A percentile compares a stretch with the other conserved stretches of the same genome.
phyloP scores from a whole-genome alignment of 2,329 filamentous ascomycete species.

The Trichoderma guizhouense region DNA sequence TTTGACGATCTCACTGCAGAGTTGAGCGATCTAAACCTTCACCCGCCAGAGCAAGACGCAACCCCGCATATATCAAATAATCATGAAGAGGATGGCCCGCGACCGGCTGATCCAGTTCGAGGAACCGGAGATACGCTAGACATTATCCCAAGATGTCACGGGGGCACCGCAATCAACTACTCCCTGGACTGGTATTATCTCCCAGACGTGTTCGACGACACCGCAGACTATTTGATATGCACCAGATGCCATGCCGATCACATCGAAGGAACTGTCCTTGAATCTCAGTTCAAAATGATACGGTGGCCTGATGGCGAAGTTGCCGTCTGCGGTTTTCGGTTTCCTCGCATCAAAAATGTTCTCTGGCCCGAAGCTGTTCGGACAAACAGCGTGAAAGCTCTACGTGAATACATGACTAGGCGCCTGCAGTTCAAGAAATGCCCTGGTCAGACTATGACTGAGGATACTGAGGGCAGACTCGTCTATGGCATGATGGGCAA shows the following conservation, averaged over 20 bases:
- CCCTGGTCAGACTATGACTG: slow-evolving; percentile 25
- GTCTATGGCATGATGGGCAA: slow-evolving; percentile 28
- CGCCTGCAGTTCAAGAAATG: slow-evolving; percentile 30
- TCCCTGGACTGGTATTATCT: slow-evolving; percentile 32
- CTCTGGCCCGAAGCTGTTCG: slow-evolving; percentile 34
- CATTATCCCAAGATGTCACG: slow-evolving; percentile 28
- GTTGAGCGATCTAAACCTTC: background rate
- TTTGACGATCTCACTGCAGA: background rate
- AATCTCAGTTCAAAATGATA: slow-evolving; percentile 26
- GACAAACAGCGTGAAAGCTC: slow-evolving; percentile 25
- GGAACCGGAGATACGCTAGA: slow-evolving; percentile 24
- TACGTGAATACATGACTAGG: slow-evolving; percentile 29
- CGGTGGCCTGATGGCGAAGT: slow-evolving; percentile 22
- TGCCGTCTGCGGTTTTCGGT: background rate
- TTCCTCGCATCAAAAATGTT: slow-evolving; percentile 32
- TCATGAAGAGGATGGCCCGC: background rate
- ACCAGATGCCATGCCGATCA: slow-evolving; percentile 40
- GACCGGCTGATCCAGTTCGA: background rate
- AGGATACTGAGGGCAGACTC: slow-evolving; percentile 28
- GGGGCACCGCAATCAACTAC: slow-evolving; percentile 26
- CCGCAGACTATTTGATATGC: slow-evolving; percentile 35
- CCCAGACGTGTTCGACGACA: slow-evolving; percentile 20
- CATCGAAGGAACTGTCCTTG: slow-evolving; percentile 32
- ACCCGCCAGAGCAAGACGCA: background rate
- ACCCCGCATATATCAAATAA: background rate